Percentiles rank a stretch among this genome's conserved stretches.
Conservation (phyloP, 108 stramenopile species). For the Skeletonema menzelii region DNA sequence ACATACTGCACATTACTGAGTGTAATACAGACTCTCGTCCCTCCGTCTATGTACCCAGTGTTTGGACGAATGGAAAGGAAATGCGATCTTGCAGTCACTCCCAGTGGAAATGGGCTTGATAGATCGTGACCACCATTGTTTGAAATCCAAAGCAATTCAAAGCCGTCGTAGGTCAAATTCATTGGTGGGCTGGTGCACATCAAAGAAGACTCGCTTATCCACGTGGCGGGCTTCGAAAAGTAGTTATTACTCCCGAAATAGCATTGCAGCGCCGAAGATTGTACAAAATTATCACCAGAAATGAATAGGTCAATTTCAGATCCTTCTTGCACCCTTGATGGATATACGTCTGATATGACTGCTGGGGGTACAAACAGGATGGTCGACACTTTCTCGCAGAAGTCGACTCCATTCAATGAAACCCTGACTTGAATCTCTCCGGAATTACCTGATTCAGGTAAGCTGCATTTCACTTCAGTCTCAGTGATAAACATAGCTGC, state of each 20-base stretch:
- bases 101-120: conserved; percentile 18
- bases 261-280: conserved; percentile 34
- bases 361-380: conserved; percentile 24
- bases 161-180: conserved; percentile 35
- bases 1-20: conserved; percentile 29
- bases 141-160: conserved; percentile 20
- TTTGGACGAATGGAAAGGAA: conserved; percentile 38
- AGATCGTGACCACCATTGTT: conserved; percentile 34
- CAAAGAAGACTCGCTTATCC: conserved; percentile 26
- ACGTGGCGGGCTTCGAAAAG: conserved; percentile 32
- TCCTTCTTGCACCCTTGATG: conserved; percentile 34
- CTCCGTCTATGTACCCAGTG: conserved; percentile 35
- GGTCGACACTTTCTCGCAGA: conserved; percentile 13
- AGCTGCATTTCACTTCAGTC: conserved; percentile 16
- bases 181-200: conserved; percentile 43
- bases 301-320: conserved; percentile 21
- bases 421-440: conserved; percentile 24
- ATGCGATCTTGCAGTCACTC: conserved; percentile 25
- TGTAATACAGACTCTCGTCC: conserved; percentile 28
- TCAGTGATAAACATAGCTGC: conserved; percentile 17
- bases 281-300: conserved; percentile 40
- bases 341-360: conserved; percentile 17
- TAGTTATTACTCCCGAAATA: conserved; percentile 25
- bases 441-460: conserved; percentile 8
- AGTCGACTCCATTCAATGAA: conserved; percentile 34